Conservation (phyloP, 106 monocot genomes). For the Dendrobium officinale region DNA sequence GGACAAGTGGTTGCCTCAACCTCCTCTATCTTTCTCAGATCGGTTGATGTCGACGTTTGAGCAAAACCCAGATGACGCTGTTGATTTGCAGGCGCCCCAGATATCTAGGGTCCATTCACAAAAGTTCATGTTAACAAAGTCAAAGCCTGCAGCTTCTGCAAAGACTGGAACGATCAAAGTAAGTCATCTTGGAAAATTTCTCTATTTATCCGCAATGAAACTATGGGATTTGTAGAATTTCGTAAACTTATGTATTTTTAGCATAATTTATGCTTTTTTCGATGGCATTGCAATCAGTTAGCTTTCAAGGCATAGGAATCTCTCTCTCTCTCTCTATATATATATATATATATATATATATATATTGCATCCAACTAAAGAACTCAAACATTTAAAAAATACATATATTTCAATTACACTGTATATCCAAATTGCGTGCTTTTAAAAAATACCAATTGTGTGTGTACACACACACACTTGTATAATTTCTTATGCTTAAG, state of each 20-base stretch:
- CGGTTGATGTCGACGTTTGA: constrained; percentile 6
- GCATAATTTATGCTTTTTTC: neutral
- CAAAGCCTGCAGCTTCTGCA: constrained; percentile 26
- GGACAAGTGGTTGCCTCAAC: constrained; percentile 28
- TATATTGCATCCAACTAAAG: too few relatives aligned
- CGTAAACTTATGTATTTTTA: neutral
- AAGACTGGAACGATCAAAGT: constrained; percentile 66
- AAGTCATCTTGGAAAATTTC: constrained; percentile 9
- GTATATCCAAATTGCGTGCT: too few relatives aligned
- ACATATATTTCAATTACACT: too few relatives aligned
- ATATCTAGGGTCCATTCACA: constrained; percentile 53
- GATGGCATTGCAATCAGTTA: neutral
- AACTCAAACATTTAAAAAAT: too few relatives aligned
- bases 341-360: too few relatives aligned
- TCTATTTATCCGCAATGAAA: neutral
- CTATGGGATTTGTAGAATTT: neutral
- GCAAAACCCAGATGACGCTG: constrained; percentile 1
- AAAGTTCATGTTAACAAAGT: constrained; percentile 46
- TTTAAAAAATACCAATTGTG: too few relatives aligned
- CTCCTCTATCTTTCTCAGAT: constrained; percentile 35
- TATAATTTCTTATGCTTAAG: too few relatives aligned
- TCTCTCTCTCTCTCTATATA: too few relatives aligned
- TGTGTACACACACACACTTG: too few relatives aligned
- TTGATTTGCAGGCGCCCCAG: constrained; percentile 25
- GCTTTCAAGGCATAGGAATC: neutral